Evolutionary conservation across 2,329 filamentous ascomycete genomes (phyloP).

Genomic region (Sporothrix dimorphospora): DNA sequence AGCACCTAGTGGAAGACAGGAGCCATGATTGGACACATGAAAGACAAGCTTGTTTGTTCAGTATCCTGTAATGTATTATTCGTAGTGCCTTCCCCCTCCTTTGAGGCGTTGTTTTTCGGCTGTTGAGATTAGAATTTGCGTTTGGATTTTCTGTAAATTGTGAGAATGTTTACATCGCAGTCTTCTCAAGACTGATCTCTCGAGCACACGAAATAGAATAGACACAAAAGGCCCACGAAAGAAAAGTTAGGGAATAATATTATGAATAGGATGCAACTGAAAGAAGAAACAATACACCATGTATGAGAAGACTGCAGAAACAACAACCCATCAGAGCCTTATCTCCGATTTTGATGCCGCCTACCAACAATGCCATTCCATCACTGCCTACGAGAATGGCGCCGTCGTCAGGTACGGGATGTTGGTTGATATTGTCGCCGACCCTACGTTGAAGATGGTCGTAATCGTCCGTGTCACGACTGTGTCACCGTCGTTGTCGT

Average conservation of each 20-base stretch:
- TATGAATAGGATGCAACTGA: neutral
- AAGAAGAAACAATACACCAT: neutral
- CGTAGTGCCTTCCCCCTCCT: neutral
- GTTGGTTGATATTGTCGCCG: constrained; percentile 14
- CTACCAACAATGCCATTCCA: neutral
- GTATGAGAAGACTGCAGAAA: too few species aligned
- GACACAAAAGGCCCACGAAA: too few species aligned
- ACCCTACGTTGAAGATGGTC: constrained; percentile 28
- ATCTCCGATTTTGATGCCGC: neutral
- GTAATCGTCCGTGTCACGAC: constrained; percentile 29
- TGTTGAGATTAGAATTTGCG: neutral
- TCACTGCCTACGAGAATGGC: neutral
- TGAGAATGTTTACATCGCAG: neutral
- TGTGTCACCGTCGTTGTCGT: constrained; percentile 13
- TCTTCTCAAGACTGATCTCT: too few species aligned
- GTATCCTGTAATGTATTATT: neutral
- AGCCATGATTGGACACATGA: neutral
- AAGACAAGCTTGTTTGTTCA: neutral
- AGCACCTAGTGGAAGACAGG: neutral
- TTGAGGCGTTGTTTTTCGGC: neutral
- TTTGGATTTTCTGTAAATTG: neutral
- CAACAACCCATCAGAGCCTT: neutral
- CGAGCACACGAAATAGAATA: too few species aligned
- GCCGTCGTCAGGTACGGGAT: neutral
- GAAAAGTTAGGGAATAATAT: too few species aligned